Evolutionary conservation across 768 basidiomycete genomes (phyloP), one percentile per base, ranked within the genome.

Genomic region (Lyophyllum semitale): DNA sequence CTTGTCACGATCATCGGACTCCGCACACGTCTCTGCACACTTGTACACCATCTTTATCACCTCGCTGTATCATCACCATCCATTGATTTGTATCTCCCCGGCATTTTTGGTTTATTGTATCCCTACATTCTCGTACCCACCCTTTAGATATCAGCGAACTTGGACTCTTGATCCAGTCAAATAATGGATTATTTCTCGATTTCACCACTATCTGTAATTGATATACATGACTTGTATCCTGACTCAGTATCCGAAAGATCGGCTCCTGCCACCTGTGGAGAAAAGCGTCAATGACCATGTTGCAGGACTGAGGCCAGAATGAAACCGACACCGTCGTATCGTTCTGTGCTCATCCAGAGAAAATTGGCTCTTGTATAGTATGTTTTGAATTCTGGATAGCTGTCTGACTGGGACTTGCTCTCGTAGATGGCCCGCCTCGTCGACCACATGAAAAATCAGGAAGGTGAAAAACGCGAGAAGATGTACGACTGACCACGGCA

Each of bases 71-170:
- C 27, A 26, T 22, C 25, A 43, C 40, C 25, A 25, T 53, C 48
- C 47, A 29, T 55, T 51, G 47, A 59, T 44, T 30, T 51, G 53
- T 51, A 51, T 48, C 20, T 32, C 38, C 27, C 33, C 23, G 22
- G 17, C 38, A 40, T 25, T 42, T 52, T 35, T 42, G 23, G 41
- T 23, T 4, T 42, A 25, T 23, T 42, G 55, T 57, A 59, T 56
- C 42, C 42, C 35, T 48, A 55, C 47, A 44, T 52, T 30, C 47
- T 47, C 40, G 30, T 30, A 40, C 29, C 6, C 35, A n/a, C 4
- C 22, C 8, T 32, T 48, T n/a, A 22, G 26, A 32, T 33, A 25
- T 27, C 43, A 44, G 23, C 23, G 26, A 43, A 51, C 40, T 18
- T 23, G 13, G 40, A 4, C 18, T 44, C 18, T 26, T 23, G 18